Base-by-base conservation (phyloP, 495 filamentous ascomycete genomes). In the Cryomyces antarcticus region DNA sequence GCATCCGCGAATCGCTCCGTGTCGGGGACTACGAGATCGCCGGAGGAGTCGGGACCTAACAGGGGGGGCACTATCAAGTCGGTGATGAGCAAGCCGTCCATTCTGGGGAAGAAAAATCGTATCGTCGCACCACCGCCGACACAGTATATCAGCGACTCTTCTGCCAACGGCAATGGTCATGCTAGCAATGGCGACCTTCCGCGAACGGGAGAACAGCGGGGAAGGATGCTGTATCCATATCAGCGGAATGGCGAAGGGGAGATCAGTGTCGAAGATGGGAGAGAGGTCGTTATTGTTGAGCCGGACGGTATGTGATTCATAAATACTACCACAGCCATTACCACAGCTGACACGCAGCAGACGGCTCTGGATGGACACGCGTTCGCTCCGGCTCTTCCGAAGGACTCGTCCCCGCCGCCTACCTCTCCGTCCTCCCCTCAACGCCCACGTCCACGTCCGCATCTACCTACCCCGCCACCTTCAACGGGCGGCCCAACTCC, bases 321-420 rank as follows among this genome's bases (percentile, higher is more conserved):
- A 24, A 24, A 27, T 33, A 38, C 9, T 30, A 10, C 30, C 27
- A 7, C 24, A 43, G 12, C 9, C 39, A 28, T 41, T 46, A 31
- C 37, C 35, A 46, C 4, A 42, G 44, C 31, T 46, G 6, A 34
- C 9, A 27, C 28, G 41, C 5, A 29, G 24, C 47, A 93, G 87
- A 93, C 58, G 88, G 89, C 41, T 77, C 77, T 12, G 89, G 89
- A 34, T 99, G 89, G 89, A 69, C 86, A 45, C 80, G 74, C 54
- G 77, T 99, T 45, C 75, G 75, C 28, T 63, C 70, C 30, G 77
- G 73, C 11, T 62, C 60, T 42, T 67, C 72, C 44, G 77, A 84
- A 62, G 89, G 89, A 31, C 68, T 94, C 10, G 89, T 97, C 6
- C 89, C 89, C 0, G 72, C 84, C 4, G 67, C 78, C 11, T 97